Base-by-base conservation (phyloP, 208 protist genomes). In the Trypanosoma cruzi region DNA sequence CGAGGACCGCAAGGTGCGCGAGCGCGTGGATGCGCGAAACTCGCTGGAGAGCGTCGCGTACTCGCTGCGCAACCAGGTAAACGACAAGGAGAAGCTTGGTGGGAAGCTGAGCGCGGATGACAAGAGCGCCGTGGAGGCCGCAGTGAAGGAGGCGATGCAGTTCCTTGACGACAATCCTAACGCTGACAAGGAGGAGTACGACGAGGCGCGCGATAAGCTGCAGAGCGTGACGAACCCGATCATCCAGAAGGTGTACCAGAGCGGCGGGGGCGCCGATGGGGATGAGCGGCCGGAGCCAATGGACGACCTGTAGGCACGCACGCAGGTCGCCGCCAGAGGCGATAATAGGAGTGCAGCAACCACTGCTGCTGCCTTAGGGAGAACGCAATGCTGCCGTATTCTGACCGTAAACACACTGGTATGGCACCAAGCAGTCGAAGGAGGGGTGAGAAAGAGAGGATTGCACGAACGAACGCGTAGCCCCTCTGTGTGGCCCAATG, bases 121-220 rank as follows among this genome's bases (percentile, higher is more conserved):
- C 67, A 93, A 93, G 80, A 86, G 81, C 59, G 77, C 89, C 32
- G 82, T 98, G 80, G 81, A 96, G 55, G 74, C 82, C 31, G 90
- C 89, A 24, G 85, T 97, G 44, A 85, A 98, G 61, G 93, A 96
- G 57, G 79, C 95, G 29, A 92, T 99, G 64, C 77, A 94, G 24
- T 99, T 97, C 82, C 81, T 99, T 28, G 95, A 99, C 46, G 79
- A 90, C 74, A 98, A 99, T 82, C 95, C 92, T 29, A 90, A 86
- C 55, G 97, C 96, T 4, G 86, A 96, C 28, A 96, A 96, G 76
- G 94, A 98, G 62, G 97, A 99, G 75, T 98, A 91, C 80, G 93
- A 98, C 52, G 72, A 74, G 36, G 75, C 89, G 24, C 86, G 83
- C 48, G 96, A 99, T 81, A 85, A 95, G 66, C 74, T 99, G 57